Evolutionary conservation across 768 basidiomycete genomes (phyloP).

Genomic region (Rhodosporidiobolus odoratus): DNA sequence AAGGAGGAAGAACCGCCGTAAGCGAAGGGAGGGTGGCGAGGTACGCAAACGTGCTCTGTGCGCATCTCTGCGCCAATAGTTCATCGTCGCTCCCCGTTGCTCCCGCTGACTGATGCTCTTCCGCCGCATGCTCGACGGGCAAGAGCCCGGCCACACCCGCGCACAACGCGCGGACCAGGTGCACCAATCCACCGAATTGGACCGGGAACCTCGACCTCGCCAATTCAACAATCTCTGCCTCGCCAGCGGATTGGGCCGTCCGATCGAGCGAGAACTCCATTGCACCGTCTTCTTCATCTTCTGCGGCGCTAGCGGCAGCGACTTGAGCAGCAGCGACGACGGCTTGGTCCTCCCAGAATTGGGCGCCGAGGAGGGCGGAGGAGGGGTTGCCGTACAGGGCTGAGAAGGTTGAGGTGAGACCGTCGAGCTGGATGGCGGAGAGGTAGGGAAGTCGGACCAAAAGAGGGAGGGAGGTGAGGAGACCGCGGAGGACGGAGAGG

Average conservation of each 20-base stretch:
- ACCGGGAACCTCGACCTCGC: constrained; percentile 77
- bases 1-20: constrained; percentile 65
- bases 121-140: constrained; percentile 45
- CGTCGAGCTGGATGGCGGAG: constrained; percentile 56
- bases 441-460: constrained; percentile 36
- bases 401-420: constrained; percentile 69
- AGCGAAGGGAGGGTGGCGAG: constrained; percentile 66
- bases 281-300: not conserved
- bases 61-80: constrained; percentile 55
- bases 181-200: constrained; percentile 63
- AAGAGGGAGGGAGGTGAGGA: constrained; percentile 30
- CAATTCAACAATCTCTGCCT: constrained; percentile 76
- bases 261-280: not conserved
- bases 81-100: constrained; percentile 20
- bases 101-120: not conserved
- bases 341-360: constrained; percentile 69
- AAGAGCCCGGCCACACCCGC: constrained; percentile 11
- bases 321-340: constrained; percentile 46
- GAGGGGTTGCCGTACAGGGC: constrained; percentile 63
- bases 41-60: constrained; percentile 67
- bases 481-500: constrained; percentile 42
- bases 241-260: constrained; percentile 46
- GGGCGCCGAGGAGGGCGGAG: constrained; percentile 60
- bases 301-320: not conserved
- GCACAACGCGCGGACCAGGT: constrained; percentile 69